A percentile compares a stretch with the other conserved stretches of the same genome.
Conservation (phyloP, 2,329 filamentous ascomycete species). For the Phyllosticta citrichinensis region DNA sequence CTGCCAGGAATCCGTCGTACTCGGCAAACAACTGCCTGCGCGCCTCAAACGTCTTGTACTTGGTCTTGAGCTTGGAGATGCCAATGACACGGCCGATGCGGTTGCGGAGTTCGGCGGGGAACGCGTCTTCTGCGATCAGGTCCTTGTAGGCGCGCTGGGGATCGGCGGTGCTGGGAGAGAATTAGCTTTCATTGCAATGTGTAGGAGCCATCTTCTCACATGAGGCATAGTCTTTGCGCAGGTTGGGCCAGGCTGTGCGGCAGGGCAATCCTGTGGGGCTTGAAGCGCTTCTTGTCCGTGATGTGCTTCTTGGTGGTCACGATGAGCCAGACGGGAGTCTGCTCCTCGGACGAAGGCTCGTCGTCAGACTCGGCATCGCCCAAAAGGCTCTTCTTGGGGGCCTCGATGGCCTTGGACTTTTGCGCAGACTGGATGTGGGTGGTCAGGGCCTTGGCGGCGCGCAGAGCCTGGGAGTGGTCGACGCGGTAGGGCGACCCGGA, state of each 20-base stretch:
- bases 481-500: slow-evolving; percentile 33
- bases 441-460: slow-evolving; percentile 50
- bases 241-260: slow-evolving; percentile 5
- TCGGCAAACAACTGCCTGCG: slow-evolving; percentile 73
- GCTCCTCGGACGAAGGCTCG: slow-evolving; percentile 29
- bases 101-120: slow-evolving; percentile 37
- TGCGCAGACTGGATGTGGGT: slow-evolving; percentile 45
- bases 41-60: slow-evolving; percentile 77
- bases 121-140: slow-evolving; percentile 60
- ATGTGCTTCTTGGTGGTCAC: slow-evolving; percentile 58
- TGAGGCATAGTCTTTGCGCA: slow-evolving; percentile 3
- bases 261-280: slow-evolving; percentile 64
- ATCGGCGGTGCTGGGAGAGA: slow-evolving; percentile 55
- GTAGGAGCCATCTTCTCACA: neutral
- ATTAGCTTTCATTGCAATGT: neutral
- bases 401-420: slow-evolving; percentile 36
- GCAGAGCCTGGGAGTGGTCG: slow-evolving; percentile 42
- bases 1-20: slow-evolving; percentile 88
- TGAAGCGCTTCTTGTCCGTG: slow-evolving; percentile 64
- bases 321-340: slow-evolving; percentile 49
- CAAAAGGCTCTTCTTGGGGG: slow-evolving; percentile 46
- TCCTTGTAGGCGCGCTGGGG: slow-evolving; percentile 86
- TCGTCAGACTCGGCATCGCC: slow-evolving; percentile 33
- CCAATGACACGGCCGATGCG: slow-evolving; percentile 59
- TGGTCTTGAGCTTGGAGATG: slow-evolving; percentile 73